A percentile compares a stretch with the other conserved stretches of the same genome.
These are phyloP conservation scores for Eutrema salsugineum DNA, from an alignment of 441 rosid species.

Conservation along the genomic window DNA sequence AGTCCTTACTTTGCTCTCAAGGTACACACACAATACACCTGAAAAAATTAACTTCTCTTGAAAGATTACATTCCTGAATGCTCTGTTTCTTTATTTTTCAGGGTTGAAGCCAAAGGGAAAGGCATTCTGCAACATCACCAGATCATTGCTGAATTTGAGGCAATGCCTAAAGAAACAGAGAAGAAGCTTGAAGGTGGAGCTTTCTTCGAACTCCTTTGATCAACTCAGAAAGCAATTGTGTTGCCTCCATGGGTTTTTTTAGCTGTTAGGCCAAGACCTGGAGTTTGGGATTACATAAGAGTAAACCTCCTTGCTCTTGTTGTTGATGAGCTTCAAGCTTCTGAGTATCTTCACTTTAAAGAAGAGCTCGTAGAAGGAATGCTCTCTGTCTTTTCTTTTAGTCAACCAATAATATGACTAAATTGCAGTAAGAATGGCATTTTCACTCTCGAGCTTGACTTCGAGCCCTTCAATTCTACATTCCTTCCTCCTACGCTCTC, in stretches of 20 bases:
- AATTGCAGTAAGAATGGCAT: slow-evolving; percentile 60
- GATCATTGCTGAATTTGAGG: slow-evolving; percentile 75
- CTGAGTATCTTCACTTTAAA: slow-evolving; percentile 85
- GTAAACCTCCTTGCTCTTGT: slow-evolving; percentile 75
- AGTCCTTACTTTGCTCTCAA: slow-evolving; percentile 74
- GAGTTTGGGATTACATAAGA: slow-evolving; percentile 88
- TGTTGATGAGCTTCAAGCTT: slow-evolving; percentile 61
- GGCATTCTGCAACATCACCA: slow-evolving; percentile 82
- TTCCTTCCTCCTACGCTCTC: slow-evolving; percentile 87
- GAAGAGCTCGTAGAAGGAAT: slow-evolving; percentile 87
- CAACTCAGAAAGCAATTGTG: slow-evolving; percentile 91
- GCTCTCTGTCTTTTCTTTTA: slow-evolving; percentile 16
- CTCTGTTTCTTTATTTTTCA: slow-evolving; percentile 4
- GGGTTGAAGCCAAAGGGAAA: slow-evolving; percentile 77
- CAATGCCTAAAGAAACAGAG: slow-evolving; percentile 52
- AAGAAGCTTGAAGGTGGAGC: slow-evolving; percentile 59
- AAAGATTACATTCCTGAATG: neutral
- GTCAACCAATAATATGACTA: neutral
- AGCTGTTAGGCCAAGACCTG: slow-evolving; percentile 89
- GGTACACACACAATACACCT: slow-evolving; percentile 33
- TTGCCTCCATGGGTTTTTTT: slow-evolving; percentile 82
- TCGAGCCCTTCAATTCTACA: slow-evolving; percentile 79
- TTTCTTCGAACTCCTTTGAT: slow-evolving; percentile 60
- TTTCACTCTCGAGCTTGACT: slow-evolving; percentile 84
- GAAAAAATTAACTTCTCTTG: neutral